phyloP scores from a whole-genome alignment of 306 rosid species.

The Parietaria judaica region DNA sequence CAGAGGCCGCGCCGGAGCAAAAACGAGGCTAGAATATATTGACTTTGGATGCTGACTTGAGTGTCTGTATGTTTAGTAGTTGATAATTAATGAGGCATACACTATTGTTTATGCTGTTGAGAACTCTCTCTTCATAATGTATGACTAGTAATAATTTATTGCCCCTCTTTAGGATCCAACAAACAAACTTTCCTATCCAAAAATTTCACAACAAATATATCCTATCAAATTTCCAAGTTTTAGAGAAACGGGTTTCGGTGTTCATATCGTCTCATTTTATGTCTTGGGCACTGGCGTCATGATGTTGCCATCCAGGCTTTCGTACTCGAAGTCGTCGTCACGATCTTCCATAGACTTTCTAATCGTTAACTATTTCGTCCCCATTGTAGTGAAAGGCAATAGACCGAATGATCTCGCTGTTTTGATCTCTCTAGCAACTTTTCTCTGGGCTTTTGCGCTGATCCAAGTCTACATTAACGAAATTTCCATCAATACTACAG shows the following conservation, averaged over 20 bases:
- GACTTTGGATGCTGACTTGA: too few relatives aligned
- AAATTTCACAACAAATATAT: background rate
- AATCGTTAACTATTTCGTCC: conserved; percentile 54
- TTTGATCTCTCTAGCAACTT: conserved; percentile 79
- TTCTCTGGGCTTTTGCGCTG: conserved; percentile 93
- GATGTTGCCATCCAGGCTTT: background rate
- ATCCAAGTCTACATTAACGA: conserved; percentile 46
- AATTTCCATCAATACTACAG: conserved; percentile 8
- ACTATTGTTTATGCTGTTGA: too few relatives aligned
- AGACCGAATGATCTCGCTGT: conserved; percentile 89
- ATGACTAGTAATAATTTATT: too few relatives aligned
- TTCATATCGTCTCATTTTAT: too few relatives aligned
- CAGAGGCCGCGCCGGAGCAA: too few relatives aligned
- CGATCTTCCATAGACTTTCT: conserved; percentile 65
- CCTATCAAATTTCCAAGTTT: background rate
- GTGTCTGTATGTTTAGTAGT: too few relatives aligned
- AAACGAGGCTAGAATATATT: too few relatives aligned
- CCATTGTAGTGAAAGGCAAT: conserved; percentile 93
- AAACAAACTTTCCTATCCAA: background rate
- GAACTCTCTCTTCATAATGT: too few relatives aligned
- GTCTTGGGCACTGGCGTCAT: too few relatives aligned
- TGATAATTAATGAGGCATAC: too few relatives aligned
- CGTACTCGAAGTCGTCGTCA: conserved; percentile 45
- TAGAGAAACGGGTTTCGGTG: background rate
- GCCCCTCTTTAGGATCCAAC: background rate